Base-by-base conservation (phyloP, 352 stramenopile genomes). In the Phytophthora syringae region DNA sequence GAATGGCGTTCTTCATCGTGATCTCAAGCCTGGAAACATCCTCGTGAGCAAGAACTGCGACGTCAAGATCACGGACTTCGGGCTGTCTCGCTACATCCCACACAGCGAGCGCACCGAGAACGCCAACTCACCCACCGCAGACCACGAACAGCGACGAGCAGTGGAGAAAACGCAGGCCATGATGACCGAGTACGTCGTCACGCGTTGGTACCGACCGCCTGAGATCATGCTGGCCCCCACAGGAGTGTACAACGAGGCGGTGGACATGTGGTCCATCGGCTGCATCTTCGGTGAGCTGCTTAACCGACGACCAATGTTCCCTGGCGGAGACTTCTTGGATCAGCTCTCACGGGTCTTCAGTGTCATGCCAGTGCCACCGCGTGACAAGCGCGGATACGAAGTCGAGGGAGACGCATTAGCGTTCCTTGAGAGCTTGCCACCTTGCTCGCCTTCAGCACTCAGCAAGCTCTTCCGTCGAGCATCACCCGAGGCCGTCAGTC, bases 221-320 rank as follows among this genome's bases (percentile, higher is more conserved):
- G 88, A 96, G 77, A 90, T 96, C 51, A 91, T 95, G 81, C 56
- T 96, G 24, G 80, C 86, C n/a, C 84, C 86, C 22, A 92, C 89
- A 20, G 84, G 84, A 5, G 66, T 72, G 1, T 94, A 94, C 77
- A 88, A 80, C 51, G 81, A 93, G 36, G 82, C 87, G 18, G 79
- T 93, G 40, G 87, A 95, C 55, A 94, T 95, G 86, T 94, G 87
- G 87, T 93, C 84, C 1, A 90, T 95, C 32, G 87, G 87, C 21
- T 95, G 87, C 69, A 99, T 99, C 64, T 92, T 99, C 39, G 97
- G 95, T 3, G 97, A 97, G 64, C 69, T 97, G 49, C 74, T 97
- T 1, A 89, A 90, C 49, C 82, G 87, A 20, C 76, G 85, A 22
- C 86, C 86, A 27, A 71, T 94, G 40, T 93, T 94, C 50, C 83